phyloP scores from a whole-genome alignment of 2,329 filamentous ascomycete genomes.

The Claviceps spartinae region DNA sequence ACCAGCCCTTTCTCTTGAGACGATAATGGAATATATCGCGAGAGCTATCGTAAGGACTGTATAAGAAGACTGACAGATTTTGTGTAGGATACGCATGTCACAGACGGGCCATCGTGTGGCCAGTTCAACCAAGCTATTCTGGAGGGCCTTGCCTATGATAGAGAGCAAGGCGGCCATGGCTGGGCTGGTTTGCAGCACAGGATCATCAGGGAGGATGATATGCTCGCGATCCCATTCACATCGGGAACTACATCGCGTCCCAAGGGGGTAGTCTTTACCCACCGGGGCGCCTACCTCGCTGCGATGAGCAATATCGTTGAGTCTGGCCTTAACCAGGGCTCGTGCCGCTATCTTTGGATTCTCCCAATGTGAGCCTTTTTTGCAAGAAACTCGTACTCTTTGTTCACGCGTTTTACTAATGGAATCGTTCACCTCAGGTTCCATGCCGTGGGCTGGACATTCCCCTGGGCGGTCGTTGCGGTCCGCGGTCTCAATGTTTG shows the following conservation, averaged over 20 bases:
- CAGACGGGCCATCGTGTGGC: conserved; percentile 58
- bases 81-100: conserved; percentile 60
- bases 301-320: conserved; percentile 78
- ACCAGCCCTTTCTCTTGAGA: too few relatives aligned
- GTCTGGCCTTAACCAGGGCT: conserved; percentile 62
- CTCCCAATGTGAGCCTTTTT: conserved; percentile 58
- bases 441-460: conserved; percentile 67
- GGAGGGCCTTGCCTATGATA: conserved; percentile 65
- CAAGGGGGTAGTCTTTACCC: conserved; percentile 87
- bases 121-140: conserved; percentile 73
- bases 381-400: neutral
- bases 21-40: too few relatives aligned
- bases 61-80: neutral
- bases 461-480: conserved; percentile 85
- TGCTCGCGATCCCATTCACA: conserved; percentile 84
- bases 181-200: conserved; percentile 68
- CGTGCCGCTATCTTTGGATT: conserved; percentile 81
- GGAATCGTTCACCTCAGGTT: conserved; percentile 29
- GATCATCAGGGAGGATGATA: conserved; percentile 59
- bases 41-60: too few relatives aligned
- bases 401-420: neutral
- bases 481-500: conserved; percentile 93
- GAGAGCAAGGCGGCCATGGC: conserved; percentile 46
- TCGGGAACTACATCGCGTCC: conserved; percentile 83
- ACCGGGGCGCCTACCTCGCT: conserved; percentile 77